Percentiles rank a stretch among this genome's conserved stretches.
These are phyloP conservation scores for Solanum ahanhuiri DNA, from an alignment of 257 asterid genomes.

Conservation along the genomic window DNA sequence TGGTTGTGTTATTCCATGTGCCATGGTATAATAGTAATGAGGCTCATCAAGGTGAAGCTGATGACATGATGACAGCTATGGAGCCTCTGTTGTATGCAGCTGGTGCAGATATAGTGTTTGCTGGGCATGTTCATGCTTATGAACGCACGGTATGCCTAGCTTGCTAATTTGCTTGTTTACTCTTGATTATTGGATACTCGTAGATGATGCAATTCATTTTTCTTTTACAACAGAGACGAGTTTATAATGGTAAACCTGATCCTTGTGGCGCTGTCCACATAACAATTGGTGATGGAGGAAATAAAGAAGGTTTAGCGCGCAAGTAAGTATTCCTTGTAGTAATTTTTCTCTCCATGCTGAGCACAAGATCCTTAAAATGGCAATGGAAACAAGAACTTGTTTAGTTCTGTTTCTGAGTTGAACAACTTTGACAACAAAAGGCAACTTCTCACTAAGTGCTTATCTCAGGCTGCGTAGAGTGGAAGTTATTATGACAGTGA, in stretches of 20 bases:
- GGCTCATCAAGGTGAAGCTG: slow-evolving; percentile 94
- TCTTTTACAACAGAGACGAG: slow-evolving; percentile 45
- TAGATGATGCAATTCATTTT: not conserved
- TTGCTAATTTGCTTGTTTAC: not conserved
- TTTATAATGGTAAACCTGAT: slow-evolving; percentile 39
- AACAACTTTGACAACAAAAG: not conserved
- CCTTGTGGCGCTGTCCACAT: slow-evolving; percentile 82
- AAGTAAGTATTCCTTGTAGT: slow-evolving; percentile 31
- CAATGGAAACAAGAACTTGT: not conserved
- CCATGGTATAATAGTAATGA: slow-evolving; percentile 92
- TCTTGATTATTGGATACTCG: not conserved
- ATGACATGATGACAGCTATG: slow-evolving; percentile 68
- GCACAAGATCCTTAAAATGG: not conserved
- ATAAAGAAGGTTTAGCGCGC: slow-evolving; percentile 78
- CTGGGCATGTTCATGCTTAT: slow-evolving; percentile 97
- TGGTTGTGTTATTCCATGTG: slow-evolving; percentile 62
- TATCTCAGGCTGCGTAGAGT: not conserved
- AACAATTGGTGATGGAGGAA: slow-evolving; percentile 96
- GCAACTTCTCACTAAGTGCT: not conserved
- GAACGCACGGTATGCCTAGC: slow-evolving; percentile 66
- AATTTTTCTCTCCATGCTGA: not conserved
- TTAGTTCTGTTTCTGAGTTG: not conserved
- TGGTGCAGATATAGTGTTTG: slow-evolving; percentile 53
- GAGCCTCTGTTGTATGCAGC: slow-evolving; percentile 73
- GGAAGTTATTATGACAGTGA: not conserved